A percentile compares a stretch with the other conserved stretches of the same genome.
Evolutionary conservation across 176 grass and related monocot genomes (phyloP).

Genomic region (Oryza australiensis): DNA sequence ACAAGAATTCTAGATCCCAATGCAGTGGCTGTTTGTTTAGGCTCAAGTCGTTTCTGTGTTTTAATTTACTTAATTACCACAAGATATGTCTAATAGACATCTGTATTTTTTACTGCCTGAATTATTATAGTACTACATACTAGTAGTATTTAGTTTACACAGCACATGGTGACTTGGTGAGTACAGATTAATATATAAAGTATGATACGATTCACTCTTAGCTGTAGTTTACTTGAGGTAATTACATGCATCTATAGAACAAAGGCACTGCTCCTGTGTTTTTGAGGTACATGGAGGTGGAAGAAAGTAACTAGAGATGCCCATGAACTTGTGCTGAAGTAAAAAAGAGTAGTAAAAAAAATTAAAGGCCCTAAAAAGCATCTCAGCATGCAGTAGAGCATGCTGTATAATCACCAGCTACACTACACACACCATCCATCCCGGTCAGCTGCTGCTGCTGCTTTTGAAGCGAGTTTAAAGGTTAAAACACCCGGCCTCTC

Average conservation of each 20-base stretch:
- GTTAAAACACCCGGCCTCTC: conserved; percentile 6
- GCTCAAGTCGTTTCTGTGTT: conserved; percentile 23
- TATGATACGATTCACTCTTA: not conserved
- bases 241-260: not conserved
- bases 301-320: not conserved
- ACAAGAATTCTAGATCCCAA: conserved; percentile 50
- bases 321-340: not conserved
- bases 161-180: not conserved
- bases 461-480: conserved; percentile 27
- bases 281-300: not conserved
- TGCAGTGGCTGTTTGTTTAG: conserved; percentile 29
- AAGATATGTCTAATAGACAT: not conserved
- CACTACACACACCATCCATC: not conserved
- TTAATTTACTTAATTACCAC: not conserved
- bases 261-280: no score
- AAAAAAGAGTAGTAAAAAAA: not conserved
- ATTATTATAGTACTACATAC: not conserved
- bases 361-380: conserved; percentile 33
- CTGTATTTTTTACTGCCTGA: not conserved
- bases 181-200: not conserved
- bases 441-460: not conserved
- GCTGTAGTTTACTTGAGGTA: not conserved
- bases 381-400: not conserved
- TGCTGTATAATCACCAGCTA: not conserved
- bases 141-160: not conserved